phyloP scores from a whole-genome alignment of 2,329 filamentous ascomycete species.

The Aphanoascus verrucosus region DNA sequence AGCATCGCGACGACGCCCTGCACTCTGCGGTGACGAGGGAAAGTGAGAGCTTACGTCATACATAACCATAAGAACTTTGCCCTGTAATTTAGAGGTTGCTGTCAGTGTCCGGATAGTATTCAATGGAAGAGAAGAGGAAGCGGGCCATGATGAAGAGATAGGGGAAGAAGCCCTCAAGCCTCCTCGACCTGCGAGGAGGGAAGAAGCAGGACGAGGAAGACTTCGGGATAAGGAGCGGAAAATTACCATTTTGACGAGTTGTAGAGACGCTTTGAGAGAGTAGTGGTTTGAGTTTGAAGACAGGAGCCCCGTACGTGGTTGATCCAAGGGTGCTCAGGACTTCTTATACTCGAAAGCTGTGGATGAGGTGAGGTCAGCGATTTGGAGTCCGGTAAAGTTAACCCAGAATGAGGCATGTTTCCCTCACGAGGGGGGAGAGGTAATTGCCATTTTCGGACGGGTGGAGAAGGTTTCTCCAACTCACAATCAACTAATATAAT shows the following conservation, averaged over 20 bases:
- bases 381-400: not conserved
- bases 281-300: not conserved
- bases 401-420: not conserved
- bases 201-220: slow-evolving; percentile 45
- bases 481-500: not conserved
- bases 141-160: slow-evolving; percentile 15
- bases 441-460: not conserved
- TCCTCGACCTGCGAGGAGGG: slow-evolving; percentile 36
- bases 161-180: slow-evolving; percentile 1
- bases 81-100: slow-evolving; percentile 60
- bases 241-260: slow-evolving; percentile 48
- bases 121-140: slow-evolving; percentile 34
- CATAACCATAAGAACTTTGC: slow-evolving; percentile 87
- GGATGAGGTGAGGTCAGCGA: not conserved
- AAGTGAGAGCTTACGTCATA: slow-evolving; percentile 60
- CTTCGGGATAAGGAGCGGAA: slow-evolving; percentile 49
- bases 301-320: not conserved
- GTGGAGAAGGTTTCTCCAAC: slow-evolving; percentile 5
- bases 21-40: not conserved
- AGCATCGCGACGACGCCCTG: slow-evolving; percentile 19
- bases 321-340: not conserved
- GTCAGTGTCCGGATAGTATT: slow-evolving; percentile 52
- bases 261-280: not conserved
- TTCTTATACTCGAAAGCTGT: not conserved
- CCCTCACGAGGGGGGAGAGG: not conserved